Base-by-base conservation (phyloP, 2,329 filamentous ascomycete species). In the Penicillium sp. region DNA sequence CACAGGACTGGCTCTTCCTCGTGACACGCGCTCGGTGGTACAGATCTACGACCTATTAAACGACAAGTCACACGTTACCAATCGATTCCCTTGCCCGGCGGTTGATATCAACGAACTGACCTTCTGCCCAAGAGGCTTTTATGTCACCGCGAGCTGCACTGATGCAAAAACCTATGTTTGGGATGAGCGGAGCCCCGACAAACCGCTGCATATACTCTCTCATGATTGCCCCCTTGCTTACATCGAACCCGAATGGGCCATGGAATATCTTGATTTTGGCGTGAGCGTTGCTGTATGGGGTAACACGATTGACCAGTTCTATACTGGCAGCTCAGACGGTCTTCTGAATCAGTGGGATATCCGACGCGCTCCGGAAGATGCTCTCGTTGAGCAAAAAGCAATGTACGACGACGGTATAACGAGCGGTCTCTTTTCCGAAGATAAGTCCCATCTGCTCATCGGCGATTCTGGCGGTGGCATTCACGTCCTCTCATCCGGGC, bases 321-420 rank as follows among this genome's bases (percentile, higher is more conserved):
- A 82, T 65, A 84, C 81, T 23, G 85, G 84, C 13, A 82, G 81
- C 4, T 86, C 84, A 4, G 85, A 87, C 63, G 85, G 85, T 2
- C 71, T 81, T 0, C 71, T 87, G 33, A 86, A 85, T 55, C 72
- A 75, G 2, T 87, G 85, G 85, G 79, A 87, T 64, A 79, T 85
- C 2, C 77, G 80, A 40, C 75, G 75, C 9, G 75, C 81, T 1
- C 67, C 76, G 0, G 75, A 81, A 40, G 78, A 86, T 66, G 77
- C 75, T 0, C 76, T 80, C 26, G 68, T 85, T 18, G 72, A 76
- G 18, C 78, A 87, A 54, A 68, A 83, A 1, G 74, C 76, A 1
- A 72, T 68, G 0, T 70, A 83, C 9, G 63, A 77, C 5, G 80
- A 82, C 2, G 84, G 81, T 1, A 77, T 87, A 42, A 84, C 85